Conservation (phyloP, 2,329 filamentous ascomycete species). For the Ophiocordyceps australis region DNA sequence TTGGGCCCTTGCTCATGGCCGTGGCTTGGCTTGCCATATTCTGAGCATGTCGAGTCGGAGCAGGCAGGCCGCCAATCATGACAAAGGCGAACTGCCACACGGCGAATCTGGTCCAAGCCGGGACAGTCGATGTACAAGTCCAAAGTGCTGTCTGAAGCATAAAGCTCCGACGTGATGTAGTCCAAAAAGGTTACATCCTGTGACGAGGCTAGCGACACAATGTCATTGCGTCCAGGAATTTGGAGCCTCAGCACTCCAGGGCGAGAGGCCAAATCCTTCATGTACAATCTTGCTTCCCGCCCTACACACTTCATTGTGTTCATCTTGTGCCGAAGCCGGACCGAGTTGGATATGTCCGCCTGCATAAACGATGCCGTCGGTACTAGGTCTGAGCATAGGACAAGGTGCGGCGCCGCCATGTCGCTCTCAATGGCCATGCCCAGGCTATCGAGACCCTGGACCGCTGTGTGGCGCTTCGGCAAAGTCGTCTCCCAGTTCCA, state of each 20-base stretch:
- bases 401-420: neutral
- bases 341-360: too few relatives aligned
- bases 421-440: conserved; percentile 8
- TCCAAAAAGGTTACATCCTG: conserved; percentile 15
- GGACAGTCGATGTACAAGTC: conserved; percentile 9
- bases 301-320: too few relatives aligned
- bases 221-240: conserved; percentile 5
- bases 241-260: conserved; percentile 8
- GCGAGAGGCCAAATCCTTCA: too few relatives aligned
- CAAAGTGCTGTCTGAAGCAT: conserved; percentile 10
- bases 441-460: too few relatives aligned
- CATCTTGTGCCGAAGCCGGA: too few relatives aligned
- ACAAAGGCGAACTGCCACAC: conserved; percentile 22
- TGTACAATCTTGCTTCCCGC: too few relatives aligned
- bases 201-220: conserved; percentile 11
- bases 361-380: too few relatives aligned
- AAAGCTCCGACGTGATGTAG: conserved; percentile 12
- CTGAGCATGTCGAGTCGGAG: conserved; percentile 8
- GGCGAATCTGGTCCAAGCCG: conserved; percentile 14
- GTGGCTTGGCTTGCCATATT: conserved; percentile 16
- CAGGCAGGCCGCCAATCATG: conserved; percentile 19
- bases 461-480: too few relatives aligned
- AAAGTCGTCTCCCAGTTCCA: conserved; percentile 8
- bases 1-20: conserved; percentile 7
- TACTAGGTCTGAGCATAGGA: too few relatives aligned